Conservation (phyloP, 192 early-diverging fungal genomes). For the Powellomyces hirtus region DNA sequence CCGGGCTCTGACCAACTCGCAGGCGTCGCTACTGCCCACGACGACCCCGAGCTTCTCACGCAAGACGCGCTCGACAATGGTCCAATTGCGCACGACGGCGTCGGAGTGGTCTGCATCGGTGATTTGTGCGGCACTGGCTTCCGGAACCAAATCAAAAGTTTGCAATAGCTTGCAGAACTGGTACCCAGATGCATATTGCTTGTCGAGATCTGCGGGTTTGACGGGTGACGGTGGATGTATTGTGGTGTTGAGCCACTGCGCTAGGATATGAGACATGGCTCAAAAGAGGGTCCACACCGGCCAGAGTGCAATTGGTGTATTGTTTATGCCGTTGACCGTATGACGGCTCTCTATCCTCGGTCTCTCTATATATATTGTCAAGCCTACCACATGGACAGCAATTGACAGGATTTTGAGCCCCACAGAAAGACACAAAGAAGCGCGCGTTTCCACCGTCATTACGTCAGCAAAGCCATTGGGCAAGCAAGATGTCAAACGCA, state of each 20-base stretch:
- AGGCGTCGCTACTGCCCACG: constrained; percentile 34
- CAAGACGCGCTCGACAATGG: constrained; percentile 39
- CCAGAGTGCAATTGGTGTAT: too few species aligned
- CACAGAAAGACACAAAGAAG: too few species aligned
- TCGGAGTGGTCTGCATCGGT: constrained; percentile 24
- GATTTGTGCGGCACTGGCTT: background rate
- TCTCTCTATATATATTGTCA: too few species aligned
- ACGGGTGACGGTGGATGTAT: constrained; percentile 7
- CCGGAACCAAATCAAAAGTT: constrained; percentile 16
- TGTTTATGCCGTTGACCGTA: too few species aligned
- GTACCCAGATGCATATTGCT: constrained; percentile 35
- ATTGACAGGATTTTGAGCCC: too few species aligned
- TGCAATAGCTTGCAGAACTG: constrained; percentile 36
- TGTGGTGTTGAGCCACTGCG: constrained; percentile 35
- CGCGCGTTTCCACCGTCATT: too few species aligned
- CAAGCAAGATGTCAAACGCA: too few species aligned
- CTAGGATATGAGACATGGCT: constrained; percentile 39
- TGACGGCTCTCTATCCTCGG: too few species aligned
- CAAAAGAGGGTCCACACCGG: too few species aligned
- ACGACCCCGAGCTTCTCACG: constrained; percentile 43
- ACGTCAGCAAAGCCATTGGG: too few species aligned
- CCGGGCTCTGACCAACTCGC: constrained; percentile 44
- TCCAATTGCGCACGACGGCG: constrained; percentile 46
- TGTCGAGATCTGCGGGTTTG: constrained; percentile 27
- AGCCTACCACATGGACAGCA: too few species aligned